phyloP scores from a whole-genome alignment of 2,329 filamentous ascomycete genomes.

The Pseudocercospora musae region DNA sequence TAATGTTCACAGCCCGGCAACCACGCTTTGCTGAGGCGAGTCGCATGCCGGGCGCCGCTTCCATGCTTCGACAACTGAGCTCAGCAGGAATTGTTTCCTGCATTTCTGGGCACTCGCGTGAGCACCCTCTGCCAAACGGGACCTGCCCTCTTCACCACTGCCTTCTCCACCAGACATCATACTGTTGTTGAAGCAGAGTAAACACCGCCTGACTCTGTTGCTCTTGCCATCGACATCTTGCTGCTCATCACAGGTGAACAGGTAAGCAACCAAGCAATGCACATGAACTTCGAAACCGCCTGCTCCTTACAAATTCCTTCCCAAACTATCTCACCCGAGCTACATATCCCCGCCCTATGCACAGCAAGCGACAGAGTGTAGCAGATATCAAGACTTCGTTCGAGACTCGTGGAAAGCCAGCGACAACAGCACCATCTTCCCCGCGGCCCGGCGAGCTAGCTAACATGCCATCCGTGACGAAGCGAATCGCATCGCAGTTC shows the following conservation, averaged over 20 bases:
- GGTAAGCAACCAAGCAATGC: slow-evolving; percentile 1
- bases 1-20: background rate
- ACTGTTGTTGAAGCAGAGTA: background rate
- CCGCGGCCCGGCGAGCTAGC: slow-evolving; percentile 5
- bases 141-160: background rate
- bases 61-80: background rate
- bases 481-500: slow-evolving; percentile 8
- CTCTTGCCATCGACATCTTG: background rate
- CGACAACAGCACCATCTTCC: background rate
- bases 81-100: background rate
- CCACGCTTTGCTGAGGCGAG: background rate
- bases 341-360: slow-evolving; percentile 3
- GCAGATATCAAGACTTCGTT: slow-evolving; percentile 7
- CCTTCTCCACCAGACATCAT: background rate
- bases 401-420: slow-evolving; percentile 1
- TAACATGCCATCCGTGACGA: slow-evolving; percentile 17
- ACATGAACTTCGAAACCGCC: background rate
- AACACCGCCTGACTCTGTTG: background rate
- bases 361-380: slow-evolving; percentile 2
- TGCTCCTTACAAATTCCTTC: background rate
- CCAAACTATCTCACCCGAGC: background rate
- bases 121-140: background rate
- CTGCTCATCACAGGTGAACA: background rate
- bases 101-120: background rate
- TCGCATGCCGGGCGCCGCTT: background rate